Conservation (phyloP, 176 grass and related monocot species). For the Raddia distichophylla region DNA sequence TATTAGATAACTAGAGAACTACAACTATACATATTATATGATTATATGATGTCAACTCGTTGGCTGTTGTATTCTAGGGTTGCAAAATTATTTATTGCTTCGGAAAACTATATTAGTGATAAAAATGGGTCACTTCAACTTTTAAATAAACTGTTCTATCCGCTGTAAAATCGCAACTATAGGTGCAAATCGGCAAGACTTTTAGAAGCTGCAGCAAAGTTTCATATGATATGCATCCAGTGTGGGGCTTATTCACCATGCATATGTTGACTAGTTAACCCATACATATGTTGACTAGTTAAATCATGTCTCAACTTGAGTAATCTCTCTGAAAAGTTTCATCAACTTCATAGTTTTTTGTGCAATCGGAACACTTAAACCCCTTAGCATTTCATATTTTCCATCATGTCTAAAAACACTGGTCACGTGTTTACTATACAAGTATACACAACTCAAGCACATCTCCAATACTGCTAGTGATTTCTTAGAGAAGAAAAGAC, state of each 20-base stretch:
- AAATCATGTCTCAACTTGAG: not conserved
- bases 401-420: not conserved
- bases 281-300: not conserved
- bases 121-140: not conserved
- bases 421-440: not conserved
- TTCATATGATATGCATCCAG: not conserved
- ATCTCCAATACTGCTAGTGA: not conserved
- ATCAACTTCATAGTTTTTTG: not conserved
- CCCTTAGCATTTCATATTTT: too few species aligned
- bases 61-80: not conserved
- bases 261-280: not conserved
- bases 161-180: not conserved
- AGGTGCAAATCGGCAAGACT: not conserved
- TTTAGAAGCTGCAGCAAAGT: slow-evolving; percentile 22
- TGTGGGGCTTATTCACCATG: not conserved
- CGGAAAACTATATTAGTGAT: slow-evolving; percentile 4
- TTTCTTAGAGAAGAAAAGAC: not conserved
- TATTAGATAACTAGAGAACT: not conserved
- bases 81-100: not conserved
- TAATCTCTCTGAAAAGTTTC: not conserved
- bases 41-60: not conserved
- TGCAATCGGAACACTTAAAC: too few species aligned
- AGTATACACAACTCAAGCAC: not conserved
- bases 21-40: slow-evolving; percentile 6
- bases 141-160: not conserved